Percentiles rank a stretch among this genome's conserved stretches.
phyloP scores from a whole-genome alignment of 192 early-diverging fungal species.

The Gonapodya sp. region DNA sequence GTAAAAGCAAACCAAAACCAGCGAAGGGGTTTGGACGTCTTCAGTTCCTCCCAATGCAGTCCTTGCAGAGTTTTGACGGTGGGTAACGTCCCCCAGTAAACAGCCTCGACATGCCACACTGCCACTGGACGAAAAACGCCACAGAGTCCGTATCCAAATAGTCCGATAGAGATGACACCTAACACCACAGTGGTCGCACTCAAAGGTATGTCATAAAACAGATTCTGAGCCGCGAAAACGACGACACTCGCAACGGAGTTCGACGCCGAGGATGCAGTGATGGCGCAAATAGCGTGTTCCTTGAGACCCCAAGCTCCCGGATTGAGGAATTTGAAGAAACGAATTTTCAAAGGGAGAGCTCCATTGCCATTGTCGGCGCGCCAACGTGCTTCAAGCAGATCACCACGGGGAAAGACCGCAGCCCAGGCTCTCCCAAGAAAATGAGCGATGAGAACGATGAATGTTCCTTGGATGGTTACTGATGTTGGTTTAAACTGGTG shows the following conservation, averaged over 20 bases:
- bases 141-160: neutral
- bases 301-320: slow-evolving; percentile 36
- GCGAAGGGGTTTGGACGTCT: neutral
- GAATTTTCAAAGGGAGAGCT: neutral
- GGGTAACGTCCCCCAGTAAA: slow-evolving; percentile 15
- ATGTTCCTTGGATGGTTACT: neutral
- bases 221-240: slow-evolving; percentile 26
- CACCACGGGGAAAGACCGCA: neutral
- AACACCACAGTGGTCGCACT: slow-evolving; percentile 3
- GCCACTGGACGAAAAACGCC: neutral
- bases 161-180: slow-evolving; percentile 13
- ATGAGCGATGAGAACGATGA: neutral
- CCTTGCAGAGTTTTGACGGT: slow-evolving; percentile 19
- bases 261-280: slow-evolving; percentile 33
- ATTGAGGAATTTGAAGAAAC: slow-evolving; percentile 26
- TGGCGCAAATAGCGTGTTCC: slow-evolving; percentile 33
- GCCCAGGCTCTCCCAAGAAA: neutral
- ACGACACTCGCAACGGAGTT: slow-evolving; percentile 26
- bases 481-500: neutral
- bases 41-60: slow-evolving; percentile 17
- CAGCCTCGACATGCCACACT: slow-evolving; percentile 9
- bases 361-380: neutral
- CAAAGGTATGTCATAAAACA: slow-evolving; percentile 26
- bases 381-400: neutral
- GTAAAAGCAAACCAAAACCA: slow-evolving; percentile 32